A percentile compares a stretch with the other conserved stretches of the same genome.
These are phyloP conservation scores for Aspergillus vadensis DNA, from an alignment of 2,329 filamentous ascomycete species.

Conservation along the genomic window DNA sequence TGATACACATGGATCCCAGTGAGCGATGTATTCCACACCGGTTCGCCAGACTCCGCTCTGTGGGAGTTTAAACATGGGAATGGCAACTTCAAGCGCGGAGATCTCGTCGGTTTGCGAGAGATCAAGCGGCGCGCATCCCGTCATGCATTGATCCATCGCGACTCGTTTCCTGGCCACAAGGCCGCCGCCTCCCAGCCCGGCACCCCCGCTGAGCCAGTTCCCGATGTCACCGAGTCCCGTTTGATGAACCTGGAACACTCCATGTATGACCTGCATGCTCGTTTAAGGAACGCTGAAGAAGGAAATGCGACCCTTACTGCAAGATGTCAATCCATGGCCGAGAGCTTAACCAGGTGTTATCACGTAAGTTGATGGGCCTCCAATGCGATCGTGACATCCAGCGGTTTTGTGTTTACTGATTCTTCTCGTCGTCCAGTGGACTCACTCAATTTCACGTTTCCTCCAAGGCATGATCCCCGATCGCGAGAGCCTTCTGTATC, in stretches of 20 bases:
- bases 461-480: slow-evolving; percentile 73
- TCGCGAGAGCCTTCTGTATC: slow-evolving; percentile 74
- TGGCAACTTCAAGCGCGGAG: slow-evolving; percentile 93
- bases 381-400: slow-evolving; percentile 5
- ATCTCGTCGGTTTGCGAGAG: slow-evolving; percentile 85
- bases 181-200: slow-evolving; percentile 74
- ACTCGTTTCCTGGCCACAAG: slow-evolving; percentile 80
- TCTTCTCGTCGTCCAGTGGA: slow-evolving; percentile 59
- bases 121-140: slow-evolving; percentile 94
- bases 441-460: slow-evolving; percentile 77
- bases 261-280: slow-evolving; percentile 74
- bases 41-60: slow-evolving; percentile 85
- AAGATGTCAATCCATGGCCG: slow-evolving; percentile 79
- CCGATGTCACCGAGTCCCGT: slow-evolving; percentile 75
- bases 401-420: slow-evolving; percentile 3
- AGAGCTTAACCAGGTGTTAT: slow-evolving; percentile 73
- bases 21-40: slow-evolving; percentile 96
- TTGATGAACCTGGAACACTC: slow-evolving; percentile 76
- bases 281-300: slow-evolving; percentile 82
- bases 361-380: slow-evolving; percentile 51
- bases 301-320: slow-evolving; percentile 74
- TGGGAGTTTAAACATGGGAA: slow-evolving; percentile 99
- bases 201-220: slow-evolving; percentile 79
- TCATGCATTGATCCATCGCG: slow-evolving; percentile 88
- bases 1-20: slow-evolving; percentile 56